Base-by-base conservation (phyloP, 768 basidiomycete species). In the Pleurotus djamor region DNA sequence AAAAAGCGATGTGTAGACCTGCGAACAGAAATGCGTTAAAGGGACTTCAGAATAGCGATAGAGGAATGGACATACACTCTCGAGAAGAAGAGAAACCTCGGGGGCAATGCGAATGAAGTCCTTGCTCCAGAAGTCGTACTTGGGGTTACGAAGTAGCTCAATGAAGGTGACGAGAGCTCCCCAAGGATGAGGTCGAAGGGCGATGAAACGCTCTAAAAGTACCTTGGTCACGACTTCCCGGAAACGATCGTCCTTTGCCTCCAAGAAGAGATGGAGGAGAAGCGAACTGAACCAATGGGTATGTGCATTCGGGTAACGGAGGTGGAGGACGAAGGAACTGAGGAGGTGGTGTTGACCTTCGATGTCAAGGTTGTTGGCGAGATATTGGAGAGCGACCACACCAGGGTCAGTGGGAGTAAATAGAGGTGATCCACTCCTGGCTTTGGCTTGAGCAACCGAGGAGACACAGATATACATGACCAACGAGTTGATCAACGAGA, bases 231-330 rank as follows among this genome's bases (percentile, higher is more conserved):
- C 82, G 63, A 93, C 83, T 70, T 95, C 92, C 66, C 84, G 81
- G 79, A 91, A 88, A 47, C 82, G 83, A 59, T 91, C 90, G 61
- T 86, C 85, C 67, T 86, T 84, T 61, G 91, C 82, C 68, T 94
- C 91, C 52, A 79, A 67, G 77, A 98, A 98, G 47, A 96, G 83
- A 70, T 94, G 85, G 55, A 98, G 83, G 57, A 98, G 78, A 63
- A 98, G 82, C 48, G 88, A 91, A 71, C 90, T 92, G 82, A 96
- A 98, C 94, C 96, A 99, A 72, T 94, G 91, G 52, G 96, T 99
- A 80, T 99, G 97, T 8, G 96, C 92, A 68, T 96, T 97, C 35
- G 97, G 96, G 81, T 96, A 98, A 67, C 97, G 92, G 63, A 99
- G 79, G 71, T 98, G 96, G 66, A 95, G 84, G 47, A 94, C 91